These are phyloP conservation scores for Aspergillus hancockii DNA, from an alignment of 495 filamentous ascomycete species.

Conservation along the genomic window DNA sequence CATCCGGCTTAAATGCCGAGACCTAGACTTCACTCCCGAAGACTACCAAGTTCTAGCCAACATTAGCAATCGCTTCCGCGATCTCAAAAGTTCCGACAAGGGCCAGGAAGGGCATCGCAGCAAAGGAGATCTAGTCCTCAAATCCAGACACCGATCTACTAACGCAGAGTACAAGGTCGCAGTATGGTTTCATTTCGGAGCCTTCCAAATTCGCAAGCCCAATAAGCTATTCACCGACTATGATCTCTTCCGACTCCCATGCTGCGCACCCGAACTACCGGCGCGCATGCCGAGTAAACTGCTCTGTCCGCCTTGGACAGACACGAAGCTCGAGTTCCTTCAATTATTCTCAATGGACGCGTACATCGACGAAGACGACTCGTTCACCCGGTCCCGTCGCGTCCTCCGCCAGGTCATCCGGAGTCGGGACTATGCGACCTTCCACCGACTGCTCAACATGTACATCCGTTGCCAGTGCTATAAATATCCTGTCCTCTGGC, in stretches of 20 bases:
- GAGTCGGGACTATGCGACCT: constrained; percentile 33
- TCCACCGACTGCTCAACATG: constrained; percentile 32
- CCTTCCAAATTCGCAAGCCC: constrained; percentile 33
- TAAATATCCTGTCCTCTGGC: constrained; percentile 35
- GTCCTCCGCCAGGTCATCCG: constrained; percentile 38
- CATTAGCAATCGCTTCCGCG: constrained; percentile 24
- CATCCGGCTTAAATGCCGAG: constrained; percentile 27
- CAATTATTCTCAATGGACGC: constrained; percentile 33
- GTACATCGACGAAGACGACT: constrained; percentile 36
- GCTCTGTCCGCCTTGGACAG: constrained; percentile 45
- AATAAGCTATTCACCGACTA: constrained; percentile 25
- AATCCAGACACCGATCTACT: constrained; percentile 7
- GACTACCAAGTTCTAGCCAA: constrained; percentile 21
- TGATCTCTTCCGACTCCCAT: constrained; percentile 38
- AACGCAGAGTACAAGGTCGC: constrained; percentile 28
- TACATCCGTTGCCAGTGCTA: constrained; percentile 32
- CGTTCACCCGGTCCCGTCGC: constrained; percentile 21
- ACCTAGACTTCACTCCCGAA: constrained; percentile 26
- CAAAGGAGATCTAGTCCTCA: constrained; percentile 36
- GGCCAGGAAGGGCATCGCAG: constrained; percentile 24
- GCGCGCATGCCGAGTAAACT: constrained; percentile 44
- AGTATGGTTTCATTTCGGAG: constrained; percentile 42
- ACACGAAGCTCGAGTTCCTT: constrained; percentile 43
- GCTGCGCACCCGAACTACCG: constrained; percentile 19
- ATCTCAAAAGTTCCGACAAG: constrained; percentile 20